Percentiles rank a stretch among this genome's conserved stretches.
Evolutionary conservation across 805 yeast genomes (phyloP).

Genomic region (Scheffersomyces spartinae): DNA sequence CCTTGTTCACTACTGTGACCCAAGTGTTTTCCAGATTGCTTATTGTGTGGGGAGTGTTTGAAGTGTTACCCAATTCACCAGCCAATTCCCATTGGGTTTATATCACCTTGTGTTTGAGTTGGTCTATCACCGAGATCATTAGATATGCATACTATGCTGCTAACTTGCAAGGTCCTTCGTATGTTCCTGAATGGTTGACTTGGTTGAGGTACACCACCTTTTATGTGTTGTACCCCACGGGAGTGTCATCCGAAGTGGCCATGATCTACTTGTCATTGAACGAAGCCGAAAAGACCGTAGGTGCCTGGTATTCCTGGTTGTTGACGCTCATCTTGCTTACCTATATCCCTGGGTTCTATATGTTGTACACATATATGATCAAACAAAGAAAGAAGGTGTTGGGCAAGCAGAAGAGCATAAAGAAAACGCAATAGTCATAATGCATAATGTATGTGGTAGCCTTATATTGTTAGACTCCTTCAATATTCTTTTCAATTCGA

Average conservation of each 20-base stretch:
- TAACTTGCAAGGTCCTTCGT: conserved; percentile 37
- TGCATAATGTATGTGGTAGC: too few species aligned
- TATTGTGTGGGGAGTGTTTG: conserved; percentile 74
- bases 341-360: conserved; percentile 81
- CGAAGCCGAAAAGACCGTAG: conserved; percentile 47
- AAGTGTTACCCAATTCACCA: conserved; percentile 60
- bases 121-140: conserved; percentile 92
- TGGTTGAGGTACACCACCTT: conserved; percentile 79
- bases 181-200: conserved; percentile 47
- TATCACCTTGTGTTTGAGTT: conserved; percentile 60
- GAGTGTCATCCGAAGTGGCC: conserved; percentile 75
- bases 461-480: too few species aligned
- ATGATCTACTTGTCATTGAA: conserved; percentile 61
- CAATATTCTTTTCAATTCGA: too few species aligned
- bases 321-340: conserved; percentile 47
- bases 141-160: conserved; percentile 83
- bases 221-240: conserved; percentile 76
- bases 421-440: too few species aligned
- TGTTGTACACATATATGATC: conserved; percentile 79
- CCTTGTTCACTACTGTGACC: conserved; percentile 69
- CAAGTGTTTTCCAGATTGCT: conserved; percentile 82
- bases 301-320: conserved; percentile 40
- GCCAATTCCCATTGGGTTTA: conserved; percentile 51
- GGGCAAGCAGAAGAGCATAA: too few species aligned
- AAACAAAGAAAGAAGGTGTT: conserved; percentile 78